Percentiles rank a stretch among this genome's conserved stretches.
Evolutionary conservation across 805 yeast species (phyloP).

Genomic region (Myxozyma geophila): DNA sequence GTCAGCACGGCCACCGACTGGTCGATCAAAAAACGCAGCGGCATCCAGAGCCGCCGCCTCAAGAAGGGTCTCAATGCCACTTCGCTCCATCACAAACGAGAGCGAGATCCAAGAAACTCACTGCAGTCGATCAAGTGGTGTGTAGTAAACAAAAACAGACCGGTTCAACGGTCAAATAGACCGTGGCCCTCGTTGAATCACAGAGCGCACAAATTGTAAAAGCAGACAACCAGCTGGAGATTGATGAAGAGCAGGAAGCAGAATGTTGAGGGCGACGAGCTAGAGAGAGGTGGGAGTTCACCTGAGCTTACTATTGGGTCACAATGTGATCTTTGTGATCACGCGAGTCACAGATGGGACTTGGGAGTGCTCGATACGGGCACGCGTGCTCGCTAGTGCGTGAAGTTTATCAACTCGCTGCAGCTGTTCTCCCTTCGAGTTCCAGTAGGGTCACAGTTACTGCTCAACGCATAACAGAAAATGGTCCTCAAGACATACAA

Average conservation of each 20-base stretch:
- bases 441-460: not conserved
- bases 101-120: not conserved
- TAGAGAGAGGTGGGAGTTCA: conserved; percentile 15
- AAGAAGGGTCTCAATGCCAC: conserved; percentile 36
- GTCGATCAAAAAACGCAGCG: conserved; percentile 19
- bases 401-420: not conserved
- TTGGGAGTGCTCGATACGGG: conserved; percentile 2
- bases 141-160: not conserved
- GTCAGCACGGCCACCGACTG: not conserved
- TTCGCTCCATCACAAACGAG: conserved; percentile 25
- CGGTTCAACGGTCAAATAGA: not conserved
- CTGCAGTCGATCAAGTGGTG: not conserved
- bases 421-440: not conserved
- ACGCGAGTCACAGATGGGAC: not conserved
- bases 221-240: not conserved
- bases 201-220: not conserved
- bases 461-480: no score
- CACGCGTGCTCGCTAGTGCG: not conserved
- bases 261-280: not conserved
- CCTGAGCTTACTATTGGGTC: not conserved
- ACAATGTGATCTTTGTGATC: not conserved
- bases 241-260: not conserved
- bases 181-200: conserved; percentile 4
- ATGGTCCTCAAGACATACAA: conserved; percentile 51
- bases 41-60: conserved; percentile 38